Evolutionary conservation across 441 rosid genomes (phyloP).

Genomic region (Theobroma grandiflorum): DNA sequence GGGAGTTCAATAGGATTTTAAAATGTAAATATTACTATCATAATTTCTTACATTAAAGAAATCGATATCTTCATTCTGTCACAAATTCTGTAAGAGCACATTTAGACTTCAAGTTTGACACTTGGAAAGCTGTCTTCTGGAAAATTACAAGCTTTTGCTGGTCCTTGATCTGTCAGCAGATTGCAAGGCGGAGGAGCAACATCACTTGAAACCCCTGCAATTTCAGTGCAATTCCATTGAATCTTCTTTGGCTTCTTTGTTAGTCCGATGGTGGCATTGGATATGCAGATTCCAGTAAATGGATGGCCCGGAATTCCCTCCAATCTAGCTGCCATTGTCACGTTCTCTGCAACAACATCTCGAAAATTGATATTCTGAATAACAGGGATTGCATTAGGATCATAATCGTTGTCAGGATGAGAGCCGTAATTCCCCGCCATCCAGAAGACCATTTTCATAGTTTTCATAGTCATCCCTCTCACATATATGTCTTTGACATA

Average conservation of each 20-base stretch:
- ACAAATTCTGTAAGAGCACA: constrained; percentile 45
- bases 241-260: constrained; percentile 54
- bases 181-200: constrained; percentile 65
- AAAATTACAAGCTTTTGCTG: constrained; percentile 52
- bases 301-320: constrained; percentile 66
- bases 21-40: neutral
- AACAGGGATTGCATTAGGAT: constrained; percentile 66
- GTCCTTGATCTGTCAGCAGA: constrained; percentile 46
- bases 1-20: neutral
- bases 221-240: constrained; percentile 68
- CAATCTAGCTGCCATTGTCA: constrained; percentile 63
- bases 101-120: constrained; percentile 45
- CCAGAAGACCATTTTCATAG: constrained; percentile 79
- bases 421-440: constrained; percentile 78
- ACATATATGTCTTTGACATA: constrained; percentile 70
- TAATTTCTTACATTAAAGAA: constrained; percentile 8
- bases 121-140: constrained; percentile 53
- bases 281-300: constrained; percentile 70
- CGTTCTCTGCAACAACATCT: constrained; percentile 69
- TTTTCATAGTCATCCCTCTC: constrained; percentile 63
- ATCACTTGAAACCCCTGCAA: constrained; percentile 56
- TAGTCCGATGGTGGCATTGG: constrained; percentile 63
- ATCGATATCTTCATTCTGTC: constrained; percentile 22
- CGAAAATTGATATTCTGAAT: constrained; percentile 64
- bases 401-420: constrained; percentile 63